Conservation (phyloP, 768 basidiomycete species). For the Galerina sulciceps region DNA sequence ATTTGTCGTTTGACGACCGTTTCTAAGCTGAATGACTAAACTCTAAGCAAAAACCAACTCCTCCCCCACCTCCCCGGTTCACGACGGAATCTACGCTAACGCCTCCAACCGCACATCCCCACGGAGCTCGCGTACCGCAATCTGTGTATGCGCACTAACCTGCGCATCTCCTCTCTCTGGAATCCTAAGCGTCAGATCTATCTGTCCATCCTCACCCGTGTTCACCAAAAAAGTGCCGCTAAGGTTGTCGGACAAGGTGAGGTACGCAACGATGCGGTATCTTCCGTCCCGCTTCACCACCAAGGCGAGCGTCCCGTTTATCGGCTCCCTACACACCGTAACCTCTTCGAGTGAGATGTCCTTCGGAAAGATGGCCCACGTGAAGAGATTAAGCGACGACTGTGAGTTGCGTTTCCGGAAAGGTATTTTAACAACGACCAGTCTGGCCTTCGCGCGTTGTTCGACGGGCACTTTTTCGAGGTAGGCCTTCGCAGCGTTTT, state of each 20-base stretch:
- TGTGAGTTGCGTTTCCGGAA: neutral
- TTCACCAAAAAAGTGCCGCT: slow-evolving; percentile 4
- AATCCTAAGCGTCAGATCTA: slow-evolving; percentile 1
- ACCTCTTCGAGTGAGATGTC: neutral
- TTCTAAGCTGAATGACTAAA: too few relatives aligned
- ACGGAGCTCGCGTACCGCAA: neutral
- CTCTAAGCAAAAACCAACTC: too few relatives aligned
- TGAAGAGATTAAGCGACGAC: neutral
- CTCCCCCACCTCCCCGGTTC: too few relatives aligned
- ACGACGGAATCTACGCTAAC: too few relatives aligned
- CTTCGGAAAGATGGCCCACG: slow-evolving; percentile 1
- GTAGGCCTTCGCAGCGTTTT: neutral
- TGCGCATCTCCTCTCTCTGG: slow-evolving; percentile 10
- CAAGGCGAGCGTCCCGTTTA: neutral
- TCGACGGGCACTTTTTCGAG: slow-evolving; percentile 1
- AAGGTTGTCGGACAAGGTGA: slow-evolving; percentile 6
- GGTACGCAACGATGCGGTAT: neutral
- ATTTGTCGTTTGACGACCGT: too few relatives aligned
- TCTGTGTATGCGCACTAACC: neutral
- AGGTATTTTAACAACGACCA: slow-evolving; percentile 3
- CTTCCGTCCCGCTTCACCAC: neutral
- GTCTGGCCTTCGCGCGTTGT: neutral
- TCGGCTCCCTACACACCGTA: neutral
- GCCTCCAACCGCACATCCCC: neutral
- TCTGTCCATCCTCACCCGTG: neutral